Evolutionary conservation across 2,329 filamentous ascomycete genomes (phyloP).

Genomic region (Cercospora brassicicola): DNA sequence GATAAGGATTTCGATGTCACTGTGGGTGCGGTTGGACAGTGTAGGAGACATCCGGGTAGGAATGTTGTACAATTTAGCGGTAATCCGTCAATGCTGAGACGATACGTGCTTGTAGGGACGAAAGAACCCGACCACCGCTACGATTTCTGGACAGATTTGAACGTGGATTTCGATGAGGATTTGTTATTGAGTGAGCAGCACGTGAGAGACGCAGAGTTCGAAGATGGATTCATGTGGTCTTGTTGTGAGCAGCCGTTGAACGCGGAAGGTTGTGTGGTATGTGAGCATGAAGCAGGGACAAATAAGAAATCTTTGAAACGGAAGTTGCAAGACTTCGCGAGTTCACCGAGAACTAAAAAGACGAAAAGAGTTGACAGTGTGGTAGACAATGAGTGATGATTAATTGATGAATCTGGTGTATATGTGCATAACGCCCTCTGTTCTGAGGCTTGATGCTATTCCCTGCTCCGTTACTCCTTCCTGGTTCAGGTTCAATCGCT

Average conservation of each 20-base stretch:
- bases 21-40: not conserved
- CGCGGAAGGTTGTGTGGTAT: slow-evolving; percentile 8
- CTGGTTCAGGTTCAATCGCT: not conserved
- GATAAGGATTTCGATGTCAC: slow-evolving; percentile 1
- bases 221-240: slow-evolving; percentile 10
- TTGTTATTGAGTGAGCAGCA: not conserved
- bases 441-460: not conserved
- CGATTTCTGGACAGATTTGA: slow-evolving; percentile 7
- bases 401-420: not conserved
- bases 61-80: no score
- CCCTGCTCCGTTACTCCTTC: not conserved
- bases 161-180: not conserved
- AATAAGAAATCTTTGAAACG: not conserved
- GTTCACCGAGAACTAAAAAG: not conserved
- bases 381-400: not conserved
- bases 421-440: not conserved
- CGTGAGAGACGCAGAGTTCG: slow-evolving; percentile 3
- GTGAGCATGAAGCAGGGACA: not conserved
- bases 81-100: no score
- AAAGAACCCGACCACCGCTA: slow-evolving; percentile 7
- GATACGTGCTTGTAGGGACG: not conserved
- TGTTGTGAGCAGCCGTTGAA: slow-evolving; percentile 2
- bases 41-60: not conserved
- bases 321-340: not conserved
- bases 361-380: not conserved